Evolutionary conservation across 2,329 filamentous ascomycete species (phyloP), one percentile per base, ranked within the genome.

Genomic region (Xylariaceae sp.): DNA sequence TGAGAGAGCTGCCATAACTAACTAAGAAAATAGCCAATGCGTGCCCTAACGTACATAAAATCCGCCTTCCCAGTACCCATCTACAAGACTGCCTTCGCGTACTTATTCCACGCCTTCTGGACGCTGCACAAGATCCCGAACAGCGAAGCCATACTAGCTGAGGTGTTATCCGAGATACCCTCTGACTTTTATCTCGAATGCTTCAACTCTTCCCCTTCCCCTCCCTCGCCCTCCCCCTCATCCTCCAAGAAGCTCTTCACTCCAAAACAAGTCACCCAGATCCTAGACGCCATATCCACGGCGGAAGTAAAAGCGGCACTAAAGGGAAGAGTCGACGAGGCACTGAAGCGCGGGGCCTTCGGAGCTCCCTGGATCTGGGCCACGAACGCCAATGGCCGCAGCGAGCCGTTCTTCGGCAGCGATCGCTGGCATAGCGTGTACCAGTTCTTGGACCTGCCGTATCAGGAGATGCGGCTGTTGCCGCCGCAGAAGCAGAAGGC

Each of bases 341-440:
- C 84, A 0, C 71, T 91, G 14, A 81, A 84, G 33, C 77, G 76
- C 46, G 90, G 90, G 0, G 90, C 90, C 0, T 94, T 90, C 72
- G 91, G 91, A 0, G 85, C 86, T 46, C 91, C 91, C 1, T 94
- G 90, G 90, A 78, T 90, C 58, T 87, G 86, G 82, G 89, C 87
- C 3, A 80, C 78, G 16, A 87, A 87, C 1, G 71, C 80, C 62
- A 87, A 81, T 60, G 87, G 87, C 0, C 72, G 79, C 53, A 79
- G 79, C 45, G 86, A 90, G 75, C 84, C 87, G 0, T 91, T 92
- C 70, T 93, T 93, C 73, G 90, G 90, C 2, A 92, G 88, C 73
- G 90, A 93, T 74, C 77, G 85, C 55, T 90, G 87, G 71, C 82
- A 87, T 63, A 89, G 84, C 65, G 82, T 93, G 64, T 92, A 87